These are phyloP conservation scores for Stereum hirsutum DNA, from an alignment of 1,284 basidiomycete species.

Conservation along the genomic window DNA sequence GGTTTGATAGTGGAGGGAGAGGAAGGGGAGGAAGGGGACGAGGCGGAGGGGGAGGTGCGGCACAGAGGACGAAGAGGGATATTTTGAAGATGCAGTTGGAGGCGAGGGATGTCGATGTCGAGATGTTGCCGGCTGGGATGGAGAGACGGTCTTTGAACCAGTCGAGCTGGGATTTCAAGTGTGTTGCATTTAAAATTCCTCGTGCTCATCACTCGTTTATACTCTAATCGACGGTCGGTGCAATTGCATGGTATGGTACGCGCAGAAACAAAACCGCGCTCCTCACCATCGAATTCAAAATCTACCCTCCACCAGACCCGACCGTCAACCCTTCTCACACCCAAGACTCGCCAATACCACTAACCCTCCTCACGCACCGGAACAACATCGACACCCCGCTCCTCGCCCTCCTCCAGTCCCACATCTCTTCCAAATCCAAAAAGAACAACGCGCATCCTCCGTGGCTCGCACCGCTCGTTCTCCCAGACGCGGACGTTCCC, in stretches of 20 bases:
- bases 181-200: constrained; percentile 22
- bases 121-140: constrained; percentile 79
- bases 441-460: constrained; percentile 31
- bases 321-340: constrained; percentile 27
- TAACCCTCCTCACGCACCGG: constrained; percentile 51
- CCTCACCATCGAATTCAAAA: constrained; percentile 66
- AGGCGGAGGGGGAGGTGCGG: constrained; percentile 22
- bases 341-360: constrained; percentile 27
- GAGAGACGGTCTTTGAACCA: constrained; percentile 66
- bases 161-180: constrained; percentile 77
- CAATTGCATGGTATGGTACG: constrained; percentile 5
- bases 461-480: constrained; percentile 47
- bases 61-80: constrained; percentile 44
- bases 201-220: neutral
- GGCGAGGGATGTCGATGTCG: constrained; percentile 59
- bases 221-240: no score
- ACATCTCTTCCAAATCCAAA: constrained; percentile 30
- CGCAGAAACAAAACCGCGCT: constrained; percentile 55
- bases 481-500: constrained; percentile 43
- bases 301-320: constrained; percentile 40
- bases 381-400: constrained; percentile 45
- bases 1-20: no score
- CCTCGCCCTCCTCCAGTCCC: constrained; percentile 35
- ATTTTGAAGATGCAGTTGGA: constrained; percentile 59
- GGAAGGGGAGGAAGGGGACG: constrained; percentile 17